Percentiles rank a stretch among this genome's conserved stretches.
phyloP scores from a whole-genome alignment of 2,329 filamentous ascomycete species.

The Xylariaceae sp. region DNA sequence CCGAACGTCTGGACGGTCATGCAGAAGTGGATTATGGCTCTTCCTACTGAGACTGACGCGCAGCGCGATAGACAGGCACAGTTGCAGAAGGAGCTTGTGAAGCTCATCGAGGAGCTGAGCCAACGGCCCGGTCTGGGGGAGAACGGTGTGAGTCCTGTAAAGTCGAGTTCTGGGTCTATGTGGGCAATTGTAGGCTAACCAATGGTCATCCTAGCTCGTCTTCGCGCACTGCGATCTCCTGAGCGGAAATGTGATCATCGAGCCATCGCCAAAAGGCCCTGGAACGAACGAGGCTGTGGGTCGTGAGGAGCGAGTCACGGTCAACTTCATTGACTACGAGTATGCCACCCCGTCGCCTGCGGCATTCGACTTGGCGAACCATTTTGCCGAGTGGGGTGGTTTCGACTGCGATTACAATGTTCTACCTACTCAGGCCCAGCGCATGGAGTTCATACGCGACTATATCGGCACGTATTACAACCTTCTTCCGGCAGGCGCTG shows the following conservation, averaged over 20 bases:
- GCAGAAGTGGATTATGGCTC: constrained; percentile 89
- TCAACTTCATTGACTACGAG: constrained; percentile 96
- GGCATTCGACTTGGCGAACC: constrained; percentile 94
- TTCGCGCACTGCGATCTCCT: constrained; percentile 95
- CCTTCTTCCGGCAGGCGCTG: constrained; percentile 33
- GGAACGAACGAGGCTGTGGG: constrained; percentile 18
- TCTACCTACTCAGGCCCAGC: constrained; percentile 72
- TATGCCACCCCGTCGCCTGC: constrained; percentile 92
- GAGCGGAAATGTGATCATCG: constrained; percentile 92
- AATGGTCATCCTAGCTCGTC: constrained; percentile 55
- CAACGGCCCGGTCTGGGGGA: constrained; percentile 71
- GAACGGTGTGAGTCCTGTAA: constrained; percentile 57
- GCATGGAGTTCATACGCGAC: constrained; percentile 75
- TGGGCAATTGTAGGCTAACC: too few species aligned
- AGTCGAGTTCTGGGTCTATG: too few species aligned
- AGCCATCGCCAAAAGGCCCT: constrained; percentile 39
- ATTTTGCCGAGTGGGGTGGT: constrained; percentile 97
- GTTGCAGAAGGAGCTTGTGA: constrained; percentile 71
- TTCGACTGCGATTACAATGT: constrained; percentile 90
- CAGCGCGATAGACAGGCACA: constrained; percentile 62
- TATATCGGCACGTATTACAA: constrained; percentile 75
- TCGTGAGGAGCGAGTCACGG: constrained; percentile 25
- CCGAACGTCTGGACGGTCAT: constrained; percentile 93
- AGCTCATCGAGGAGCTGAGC: constrained; percentile 67
- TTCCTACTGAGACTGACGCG: constrained; percentile 68